phyloP scores from a whole-genome alignment of 192 early-diverging fungal species.

The Coemansia sp. region DNA sequence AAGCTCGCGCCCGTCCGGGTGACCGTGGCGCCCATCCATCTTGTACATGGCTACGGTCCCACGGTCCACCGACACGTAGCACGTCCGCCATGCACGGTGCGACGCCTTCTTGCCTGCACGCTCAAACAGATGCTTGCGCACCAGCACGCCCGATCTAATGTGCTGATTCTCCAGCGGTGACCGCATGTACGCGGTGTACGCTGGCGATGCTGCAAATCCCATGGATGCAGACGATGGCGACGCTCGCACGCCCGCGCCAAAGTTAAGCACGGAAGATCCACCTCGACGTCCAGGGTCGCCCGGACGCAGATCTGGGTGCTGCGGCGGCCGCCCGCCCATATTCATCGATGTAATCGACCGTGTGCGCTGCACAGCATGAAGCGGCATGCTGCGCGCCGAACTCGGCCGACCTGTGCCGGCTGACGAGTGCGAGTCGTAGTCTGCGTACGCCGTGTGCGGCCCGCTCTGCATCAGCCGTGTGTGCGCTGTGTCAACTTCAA shows the following conservation, averaged over 20 bases:
- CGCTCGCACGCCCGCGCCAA: constrained; percentile 14
- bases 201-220: constrained; percentile 30
- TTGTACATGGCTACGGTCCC: constrained; percentile 84
- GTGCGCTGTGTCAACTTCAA: constrained; percentile 15
- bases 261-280: constrained; percentile 29
- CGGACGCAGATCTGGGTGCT: constrained; percentile 34
- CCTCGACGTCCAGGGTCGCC: constrained; percentile 32
- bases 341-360: constrained; percentile 51
- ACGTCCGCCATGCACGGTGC: constrained; percentile 83
- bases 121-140: constrained; percentile 85
- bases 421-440: constrained; percentile 29
- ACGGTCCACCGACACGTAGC: constrained; percentile 69
- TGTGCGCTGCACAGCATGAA: constrained; percentile 49
- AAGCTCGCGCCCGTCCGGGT: constrained; percentile 50
- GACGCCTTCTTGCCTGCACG: constrained; percentile 74
- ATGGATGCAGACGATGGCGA: constrained; percentile 50
- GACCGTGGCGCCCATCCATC: constrained; percentile 59
- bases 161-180: constrained; percentile 54
- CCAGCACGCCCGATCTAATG: constrained; percentile 61
- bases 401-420: constrained; percentile 35
- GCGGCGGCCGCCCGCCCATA: constrained; percentile 29
- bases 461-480: not conserved
- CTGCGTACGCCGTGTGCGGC: constrained; percentile 19
- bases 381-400: constrained; percentile 52
- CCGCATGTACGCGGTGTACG: constrained; percentile 42